A percentile compares a stretch with the other conserved stretches of the same genome.
phyloP scores from a whole-genome alignment of 1,284 basidiomycete genomes.

The Malassezia pachydermatis region DNA sequence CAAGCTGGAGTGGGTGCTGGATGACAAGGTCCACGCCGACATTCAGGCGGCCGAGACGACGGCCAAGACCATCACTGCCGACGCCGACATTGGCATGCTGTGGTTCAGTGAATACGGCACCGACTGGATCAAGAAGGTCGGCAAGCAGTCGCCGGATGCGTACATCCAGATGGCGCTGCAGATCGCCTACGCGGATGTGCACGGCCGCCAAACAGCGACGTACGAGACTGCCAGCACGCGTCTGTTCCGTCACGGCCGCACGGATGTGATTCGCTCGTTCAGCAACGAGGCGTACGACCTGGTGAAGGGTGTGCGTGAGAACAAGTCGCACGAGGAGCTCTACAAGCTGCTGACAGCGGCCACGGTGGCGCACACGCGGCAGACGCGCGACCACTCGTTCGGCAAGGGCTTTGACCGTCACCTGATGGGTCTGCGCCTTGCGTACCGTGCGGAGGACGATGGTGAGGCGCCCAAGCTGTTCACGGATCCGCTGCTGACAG shows the following conservation, averaged over 20 bases:
- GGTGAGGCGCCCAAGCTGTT: conserved; percentile 36
- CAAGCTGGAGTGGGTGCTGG: conserved; percentile 66
- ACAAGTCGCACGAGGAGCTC: conserved; percentile 53
- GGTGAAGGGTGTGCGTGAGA: conserved; percentile 65
- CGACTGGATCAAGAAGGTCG: conserved; percentile 75
- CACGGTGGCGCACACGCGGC: conserved; percentile 61
- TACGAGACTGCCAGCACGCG: conserved; percentile 91
- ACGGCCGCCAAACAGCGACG: conserved; percentile 70
- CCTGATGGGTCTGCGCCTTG: conserved; percentile 68
- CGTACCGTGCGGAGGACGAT: conserved; percentile 32
- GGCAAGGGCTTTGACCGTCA: conserved; percentile 87
- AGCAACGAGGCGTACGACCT: conserved; percentile 68
- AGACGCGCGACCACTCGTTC: conserved; percentile 68
- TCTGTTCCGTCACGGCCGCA: conserved; percentile 79
- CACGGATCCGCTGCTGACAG: conserved; percentile 62
- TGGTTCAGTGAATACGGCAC: conserved; percentile 79
- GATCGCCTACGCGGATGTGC: conserved; percentile 76
- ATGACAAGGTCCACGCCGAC: conserved; percentile 57
- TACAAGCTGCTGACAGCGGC: conserved; percentile 60
- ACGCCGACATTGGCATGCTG: conserved; percentile 74
- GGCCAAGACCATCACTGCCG: conserved; percentile 59
- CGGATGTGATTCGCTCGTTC: conserved; percentile 78
- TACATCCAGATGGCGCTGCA: conserved; percentile 89
- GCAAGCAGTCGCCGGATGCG: conserved; percentile 76
- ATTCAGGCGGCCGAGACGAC: conserved; percentile 58